Conservation (phyloP, 176 grass and related monocot genomes). For the Thalia dealbata region DNA sequence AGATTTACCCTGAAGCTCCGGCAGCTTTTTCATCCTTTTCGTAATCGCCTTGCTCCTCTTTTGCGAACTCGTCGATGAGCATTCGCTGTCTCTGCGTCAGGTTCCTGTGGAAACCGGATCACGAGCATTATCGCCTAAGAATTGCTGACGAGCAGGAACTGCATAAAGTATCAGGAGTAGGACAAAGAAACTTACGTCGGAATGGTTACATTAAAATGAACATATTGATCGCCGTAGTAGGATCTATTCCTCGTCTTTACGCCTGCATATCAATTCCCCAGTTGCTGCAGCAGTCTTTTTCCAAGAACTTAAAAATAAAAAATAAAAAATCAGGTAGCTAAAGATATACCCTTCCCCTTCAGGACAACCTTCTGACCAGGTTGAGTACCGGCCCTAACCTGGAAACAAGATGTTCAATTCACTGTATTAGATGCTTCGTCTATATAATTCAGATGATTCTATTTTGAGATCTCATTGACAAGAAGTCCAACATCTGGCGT, state of each 20-base stretch:
- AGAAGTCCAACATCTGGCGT: conserved; percentile 4
- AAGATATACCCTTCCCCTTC: conserved; percentile 81
- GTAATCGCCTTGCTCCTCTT: conserved; percentile 78
- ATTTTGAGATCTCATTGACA: background rate
- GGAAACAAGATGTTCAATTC: background rate
- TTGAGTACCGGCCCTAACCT: conserved; percentile 92
- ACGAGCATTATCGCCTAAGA: too few species aligned
- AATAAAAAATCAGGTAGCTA: background rate
- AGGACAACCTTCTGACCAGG: conserved; percentile 95
- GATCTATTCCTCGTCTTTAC: conserved; percentile 62
- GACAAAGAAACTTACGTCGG: conserved; percentile 47
- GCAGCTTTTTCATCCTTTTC: conserved; percentile 54
- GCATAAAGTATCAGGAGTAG: background rate
- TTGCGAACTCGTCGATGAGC: conserved; percentile 74
- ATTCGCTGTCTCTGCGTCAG: conserved; percentile 55
- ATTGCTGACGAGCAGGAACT: background rate
- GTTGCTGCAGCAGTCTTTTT: background rate
- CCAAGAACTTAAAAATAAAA: background rate
- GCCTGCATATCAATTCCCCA: conserved; percentile 27
- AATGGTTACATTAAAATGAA: conserved; percentile 84
- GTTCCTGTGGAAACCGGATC: conserved; percentile 59
- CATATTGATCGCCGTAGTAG: conserved; percentile 64
- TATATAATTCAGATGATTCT: background rate
- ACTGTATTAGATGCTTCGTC: background rate
- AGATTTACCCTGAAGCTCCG: conserved; percentile 47